phyloP scores from a whole-genome alignment of 192 early-diverging fungal species.

The Coemansia asiatica region DNA sequence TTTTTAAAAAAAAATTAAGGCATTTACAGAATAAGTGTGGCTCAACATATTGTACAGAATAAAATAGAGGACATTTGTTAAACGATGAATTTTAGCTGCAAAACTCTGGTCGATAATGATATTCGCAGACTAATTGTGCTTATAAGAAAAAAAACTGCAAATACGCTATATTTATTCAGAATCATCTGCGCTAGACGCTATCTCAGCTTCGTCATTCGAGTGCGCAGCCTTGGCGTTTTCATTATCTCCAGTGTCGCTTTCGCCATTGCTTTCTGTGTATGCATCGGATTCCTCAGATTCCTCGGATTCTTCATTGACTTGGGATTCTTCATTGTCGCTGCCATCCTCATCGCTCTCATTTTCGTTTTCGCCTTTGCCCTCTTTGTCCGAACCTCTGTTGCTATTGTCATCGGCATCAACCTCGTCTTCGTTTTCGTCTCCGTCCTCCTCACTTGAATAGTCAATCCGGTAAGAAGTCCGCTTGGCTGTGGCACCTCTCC shows the following conservation, averaged over 20 bases:
- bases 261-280: conserved; percentile 25
- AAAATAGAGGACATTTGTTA: too few species aligned
- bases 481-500: conserved; percentile 24
- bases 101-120: too few species aligned
- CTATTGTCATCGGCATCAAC: conserved; percentile 9
- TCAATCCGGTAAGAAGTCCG: conserved; percentile 30
- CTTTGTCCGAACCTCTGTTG: conserved; percentile 2
- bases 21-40: not conserved
- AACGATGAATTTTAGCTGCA: too few species aligned
- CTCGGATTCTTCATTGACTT: conserved; percentile 9
- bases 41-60: not conserved
- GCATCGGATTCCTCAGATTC: conserved; percentile 15
- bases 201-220: not conserved
- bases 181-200: not conserved
- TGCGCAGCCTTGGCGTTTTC: not conserved
- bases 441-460: conserved; percentile 33
- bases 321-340: not conserved
- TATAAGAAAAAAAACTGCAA: not conserved
- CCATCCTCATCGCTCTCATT: not conserved
- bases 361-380: conserved; percentile 13
- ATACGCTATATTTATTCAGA: conserved; percentile 1
- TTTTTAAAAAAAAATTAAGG: not conserved
- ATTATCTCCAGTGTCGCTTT: not conserved
- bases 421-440: too few species aligned
- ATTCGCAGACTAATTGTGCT: not conserved